A percentile compares a stretch with the other conserved stretches of the same genome.
These are phyloP conservation scores for Phytophthora cryptogea DNA, from an alignment of 352 stramenopile genomes.

Conservation along the genomic window DNA sequence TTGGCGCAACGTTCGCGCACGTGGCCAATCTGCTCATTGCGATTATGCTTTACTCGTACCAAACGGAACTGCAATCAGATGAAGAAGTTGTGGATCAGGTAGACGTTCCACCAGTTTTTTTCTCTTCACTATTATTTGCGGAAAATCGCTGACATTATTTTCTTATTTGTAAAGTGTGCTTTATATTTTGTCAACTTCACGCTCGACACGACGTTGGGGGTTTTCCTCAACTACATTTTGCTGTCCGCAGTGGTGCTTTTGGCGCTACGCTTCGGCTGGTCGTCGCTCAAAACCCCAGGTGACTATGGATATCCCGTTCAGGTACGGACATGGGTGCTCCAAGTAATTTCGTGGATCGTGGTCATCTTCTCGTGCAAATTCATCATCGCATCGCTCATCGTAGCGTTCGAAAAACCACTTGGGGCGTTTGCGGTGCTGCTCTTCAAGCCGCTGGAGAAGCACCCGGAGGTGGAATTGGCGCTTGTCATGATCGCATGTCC, in stretches of 20 bases:
- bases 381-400: constrained; percentile 76
- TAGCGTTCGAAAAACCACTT: constrained; percentile 70
- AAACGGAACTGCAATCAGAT: constrained; percentile 41
- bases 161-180: constrained; percentile 51
- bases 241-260: constrained; percentile 61
- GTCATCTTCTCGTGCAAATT: constrained; percentile 85
- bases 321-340: constrained; percentile 68
- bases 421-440: constrained; percentile 60
- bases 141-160: not conserved
- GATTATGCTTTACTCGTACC: constrained; percentile 80
- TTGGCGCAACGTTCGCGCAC: constrained; percentile 84
- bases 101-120: not conserved
- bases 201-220: constrained; percentile 83
- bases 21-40: constrained; percentile 88
- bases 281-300: constrained; percentile 59
- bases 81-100: constrained; percentile 62
- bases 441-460: constrained; percentile 67
- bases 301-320: constrained; percentile 83
- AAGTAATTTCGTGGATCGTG: constrained; percentile 78
- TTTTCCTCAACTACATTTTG: constrained; percentile 85
- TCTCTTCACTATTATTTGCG: not conserved
- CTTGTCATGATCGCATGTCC: constrained; percentile 91
- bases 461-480: constrained; percentile 75
- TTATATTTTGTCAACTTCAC: constrained; percentile 92
- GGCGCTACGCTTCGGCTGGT: constrained; percentile 62